Conservation (phyloP, 257 asterid genomes). For the Rehmannia glutinosa region DNA sequence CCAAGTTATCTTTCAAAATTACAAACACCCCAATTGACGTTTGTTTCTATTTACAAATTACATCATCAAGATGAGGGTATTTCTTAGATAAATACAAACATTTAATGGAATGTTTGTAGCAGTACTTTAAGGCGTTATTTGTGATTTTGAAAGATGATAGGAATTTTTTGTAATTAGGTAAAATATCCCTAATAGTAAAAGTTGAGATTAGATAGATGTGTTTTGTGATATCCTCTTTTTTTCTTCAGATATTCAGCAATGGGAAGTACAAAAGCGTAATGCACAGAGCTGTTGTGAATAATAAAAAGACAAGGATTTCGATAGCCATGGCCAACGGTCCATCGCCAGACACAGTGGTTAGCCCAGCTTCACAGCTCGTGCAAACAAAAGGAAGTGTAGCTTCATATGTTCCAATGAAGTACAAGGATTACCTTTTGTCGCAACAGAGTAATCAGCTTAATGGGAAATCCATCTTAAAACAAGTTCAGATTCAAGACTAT, state of each 20-base stretch:
- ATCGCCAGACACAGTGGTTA: slow-evolving; percentile 43
- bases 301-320: slow-evolving; percentile 57
- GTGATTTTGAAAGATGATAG: no score
- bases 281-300: slow-evolving; percentile 73
- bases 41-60: no score
- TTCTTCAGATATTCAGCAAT: slow-evolving; percentile 60
- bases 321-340: slow-evolving; percentile 67
- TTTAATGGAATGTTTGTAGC: no score
- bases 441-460: slow-evolving; percentile 55
- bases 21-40: no score
- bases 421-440: slow-evolving; percentile 44
- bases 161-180: no score
- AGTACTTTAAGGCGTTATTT: no score
- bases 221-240: neutral
- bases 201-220: no score
- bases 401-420: slow-evolving; percentile 48
- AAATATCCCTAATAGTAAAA: no score
- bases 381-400: slow-evolving; percentile 10
- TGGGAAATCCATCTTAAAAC: slow-evolving; percentile 50
- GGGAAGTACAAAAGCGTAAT: slow-evolving; percentile 78
- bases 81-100: no score
- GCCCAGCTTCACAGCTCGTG: slow-evolving; percentile 41
- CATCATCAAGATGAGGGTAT: no score
- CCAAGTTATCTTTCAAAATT: no score
- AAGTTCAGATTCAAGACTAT: slow-evolving; percentile 17